phyloP scores from a whole-genome alignment of 129 eudicot genomes.

The Ambrosia artemisiifolia region DNA sequence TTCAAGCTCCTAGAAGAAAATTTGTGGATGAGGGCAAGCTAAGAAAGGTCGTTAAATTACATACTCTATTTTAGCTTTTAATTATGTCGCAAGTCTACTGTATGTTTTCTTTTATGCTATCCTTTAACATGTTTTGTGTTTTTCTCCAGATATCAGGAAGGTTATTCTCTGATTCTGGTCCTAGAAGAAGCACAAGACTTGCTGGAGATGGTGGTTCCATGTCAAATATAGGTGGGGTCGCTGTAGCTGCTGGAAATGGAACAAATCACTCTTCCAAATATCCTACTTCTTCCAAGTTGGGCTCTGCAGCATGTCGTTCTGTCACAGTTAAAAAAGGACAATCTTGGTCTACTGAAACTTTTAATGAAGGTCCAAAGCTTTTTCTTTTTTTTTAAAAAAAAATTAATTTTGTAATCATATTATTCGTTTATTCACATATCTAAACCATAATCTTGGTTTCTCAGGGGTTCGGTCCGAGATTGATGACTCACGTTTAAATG shows the following conservation, averaged over 20 bases:
- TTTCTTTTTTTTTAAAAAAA: background rate
- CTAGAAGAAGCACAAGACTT: conserved; percentile 91
- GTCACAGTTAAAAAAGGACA: conserved; percentile 72
- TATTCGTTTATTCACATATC: background rate
- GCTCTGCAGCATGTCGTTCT: conserved; percentile 62
- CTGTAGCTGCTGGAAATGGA: conserved; percentile 58
- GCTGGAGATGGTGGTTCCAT: conserved; percentile 62
- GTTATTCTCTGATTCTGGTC: conserved; percentile 90
- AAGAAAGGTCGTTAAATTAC: conserved; percentile 60
- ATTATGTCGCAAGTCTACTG: background rate
- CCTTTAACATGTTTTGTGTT: conserved; percentile 7
- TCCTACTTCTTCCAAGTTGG: conserved; percentile 55
- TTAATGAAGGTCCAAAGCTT: conserved; percentile 57
- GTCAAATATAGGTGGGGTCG: conserved; percentile 43
- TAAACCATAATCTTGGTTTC: conserved; percentile 10
- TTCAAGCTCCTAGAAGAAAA: conserved; percentile 92
- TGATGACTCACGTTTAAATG: conserved; percentile 60
- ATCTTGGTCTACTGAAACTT: conserved; percentile 58
- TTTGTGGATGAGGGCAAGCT: conserved; percentile 93
- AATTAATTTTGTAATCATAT: background rate
- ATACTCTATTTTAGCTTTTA: background rate
- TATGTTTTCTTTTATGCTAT: conserved; percentile 3
- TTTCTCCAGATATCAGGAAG: conserved; percentile 84
- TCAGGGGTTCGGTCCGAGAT: conserved; percentile 53
- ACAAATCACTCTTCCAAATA: conserved; percentile 58